Base-by-base conservation (phyloP, 495 filamentous ascomycete species). In the Penicillium ucsense region DNA sequence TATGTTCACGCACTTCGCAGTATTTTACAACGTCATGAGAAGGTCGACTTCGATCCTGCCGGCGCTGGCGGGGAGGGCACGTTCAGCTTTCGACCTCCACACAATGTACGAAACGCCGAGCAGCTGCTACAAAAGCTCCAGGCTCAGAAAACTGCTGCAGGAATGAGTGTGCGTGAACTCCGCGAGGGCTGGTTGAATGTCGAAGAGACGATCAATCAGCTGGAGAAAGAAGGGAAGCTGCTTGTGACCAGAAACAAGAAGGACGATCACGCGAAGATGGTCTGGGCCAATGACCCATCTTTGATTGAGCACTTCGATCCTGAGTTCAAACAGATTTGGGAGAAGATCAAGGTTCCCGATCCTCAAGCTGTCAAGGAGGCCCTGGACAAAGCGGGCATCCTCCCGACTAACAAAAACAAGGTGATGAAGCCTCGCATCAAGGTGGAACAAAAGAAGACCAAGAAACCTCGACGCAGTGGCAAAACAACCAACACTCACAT, bases 401-500 rank as follows among this genome's bases (percentile, higher is more conserved):
- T 82, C 55, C 85, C 88, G 6, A 85, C 86, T 31, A 89, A 81
- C 65, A 86, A 89, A 41, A 81, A 79, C 50, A 81, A 76, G 57
- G 68, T 81, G 35, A 75, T 82, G 56, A 81, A 79, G 53, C 61
- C 68, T 20, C 68, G 74, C 38, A 65, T 75, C n/a, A 76, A 77
- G 49, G 57, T 71, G 42, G 78, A 80, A 50, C 66, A 74, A 37
- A 78, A 77, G 52, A 84, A 83, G 56, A 74, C 73, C 39, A 76
- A 77, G 53, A 84, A 86, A 42, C 70, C 80, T 38, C 75, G 87
- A 43, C 81, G 79, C 51, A 81, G 82, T 48, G 87, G 85, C 29
- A 94, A 89, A 75, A 84, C 84, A 36, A 95, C 89, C 41, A 98
- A 98, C 60, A 83, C 79, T 32, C 92, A 98, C 62, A 95, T 98